These are phyloP conservation scores for Plasmopara muralis DNA, from an alignment of 352 stramenopile species.

Conservation along the genomic window DNA sequence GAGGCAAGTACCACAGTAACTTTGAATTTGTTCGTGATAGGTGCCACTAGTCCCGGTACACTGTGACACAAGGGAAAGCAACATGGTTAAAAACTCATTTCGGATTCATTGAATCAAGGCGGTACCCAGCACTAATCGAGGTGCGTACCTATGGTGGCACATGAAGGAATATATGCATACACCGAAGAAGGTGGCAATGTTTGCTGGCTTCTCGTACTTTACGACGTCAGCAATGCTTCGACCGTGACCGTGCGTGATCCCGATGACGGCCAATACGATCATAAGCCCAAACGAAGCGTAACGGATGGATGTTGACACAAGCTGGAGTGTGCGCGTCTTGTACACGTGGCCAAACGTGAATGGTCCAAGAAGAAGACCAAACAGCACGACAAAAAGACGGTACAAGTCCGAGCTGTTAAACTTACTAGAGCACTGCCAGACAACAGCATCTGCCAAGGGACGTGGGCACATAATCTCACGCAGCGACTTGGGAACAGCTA, in stretches of 20 bases:
- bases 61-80: slow-evolving; percentile 18
- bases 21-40: slow-evolving; percentile 77
- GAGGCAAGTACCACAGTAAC: slow-evolving; percentile 52
- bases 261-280: slow-evolving; percentile 68
- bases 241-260: slow-evolving; percentile 59
- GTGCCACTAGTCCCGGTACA: slow-evolving; percentile 73
- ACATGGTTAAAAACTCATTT: not conserved
- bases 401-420: slow-evolving; percentile 79
- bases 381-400: slow-evolving; percentile 70
- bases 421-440: slow-evolving; percentile 67
- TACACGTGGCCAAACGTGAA: slow-evolving; percentile 80
- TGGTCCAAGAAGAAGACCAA: slow-evolving; percentile 61
- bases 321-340: slow-evolving; percentile 75
- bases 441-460: slow-evolving; percentile 29
- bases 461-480: slow-evolving; percentile 79
- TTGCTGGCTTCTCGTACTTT: slow-evolving; percentile 61
- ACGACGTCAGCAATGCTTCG: slow-evolving; percentile 57
- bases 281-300: slow-evolving; percentile 81
- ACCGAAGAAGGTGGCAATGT: slow-evolving; percentile 78
- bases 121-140: not conserved
- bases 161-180: slow-evolving; percentile 89
- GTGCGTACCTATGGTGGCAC: slow-evolving; percentile 77
- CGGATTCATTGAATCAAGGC: not conserved
- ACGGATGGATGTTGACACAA: slow-evolving; percentile 75
- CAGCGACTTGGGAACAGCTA: slow-evolving; percentile 84